These are phyloP conservation scores for Blastomyces percursus DNA, from an alignment of 2,329 filamentous ascomycete genomes.

Conservation along the genomic window DNA sequence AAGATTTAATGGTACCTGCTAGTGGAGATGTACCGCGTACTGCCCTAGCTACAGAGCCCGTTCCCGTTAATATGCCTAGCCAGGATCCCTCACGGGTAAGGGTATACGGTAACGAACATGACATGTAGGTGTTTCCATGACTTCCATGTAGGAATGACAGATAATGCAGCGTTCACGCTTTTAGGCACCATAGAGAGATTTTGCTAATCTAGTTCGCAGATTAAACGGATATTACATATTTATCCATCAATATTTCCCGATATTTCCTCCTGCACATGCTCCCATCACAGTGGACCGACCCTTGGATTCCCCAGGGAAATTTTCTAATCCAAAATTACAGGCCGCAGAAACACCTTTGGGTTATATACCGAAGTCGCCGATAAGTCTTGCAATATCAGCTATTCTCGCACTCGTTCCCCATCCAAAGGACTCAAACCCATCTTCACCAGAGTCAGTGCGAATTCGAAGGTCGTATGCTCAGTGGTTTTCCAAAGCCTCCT, in stretches of 20 bases:
- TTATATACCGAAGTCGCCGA: slow-evolving; percentile 33
- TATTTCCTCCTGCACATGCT: slow-evolving; percentile 30
- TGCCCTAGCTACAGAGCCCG: slow-evolving; percentile 22
- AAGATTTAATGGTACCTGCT: slow-evolving; percentile 24
- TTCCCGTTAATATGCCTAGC: slow-evolving; percentile 18
- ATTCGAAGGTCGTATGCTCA: slow-evolving; percentile 32
- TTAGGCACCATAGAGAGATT: not conserved
- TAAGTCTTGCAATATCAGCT: slow-evolving; percentile 35
- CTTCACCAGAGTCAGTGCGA: slow-evolving; percentile 25
- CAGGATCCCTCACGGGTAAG: slow-evolving; percentile 25
- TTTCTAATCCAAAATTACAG: slow-evolving; percentile 19
- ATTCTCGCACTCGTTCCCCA: slow-evolving; percentile 35
- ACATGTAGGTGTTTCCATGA: slow-evolving; percentile 25
- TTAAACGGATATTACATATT: slow-evolving; percentile 38
- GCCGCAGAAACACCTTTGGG: slow-evolving; percentile 19
- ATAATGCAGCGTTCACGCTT: not conserved
- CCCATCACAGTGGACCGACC: slow-evolving; percentile 25
- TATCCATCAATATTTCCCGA: slow-evolving; percentile 37
- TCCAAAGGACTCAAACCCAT: slow-evolving; percentile 29
- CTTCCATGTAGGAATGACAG: not conserved
- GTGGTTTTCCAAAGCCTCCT: slow-evolving; percentile 30
- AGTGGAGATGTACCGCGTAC: slow-evolving; percentile 18
- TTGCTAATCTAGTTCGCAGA: slow-evolving; percentile 21
- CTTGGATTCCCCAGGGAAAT: slow-evolving; percentile 24
- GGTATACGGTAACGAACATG: slow-evolving; percentile 31